Evolutionary conservation across 441 rosid genomes (phyloP).

Genomic region (Croton setiger): DNA sequence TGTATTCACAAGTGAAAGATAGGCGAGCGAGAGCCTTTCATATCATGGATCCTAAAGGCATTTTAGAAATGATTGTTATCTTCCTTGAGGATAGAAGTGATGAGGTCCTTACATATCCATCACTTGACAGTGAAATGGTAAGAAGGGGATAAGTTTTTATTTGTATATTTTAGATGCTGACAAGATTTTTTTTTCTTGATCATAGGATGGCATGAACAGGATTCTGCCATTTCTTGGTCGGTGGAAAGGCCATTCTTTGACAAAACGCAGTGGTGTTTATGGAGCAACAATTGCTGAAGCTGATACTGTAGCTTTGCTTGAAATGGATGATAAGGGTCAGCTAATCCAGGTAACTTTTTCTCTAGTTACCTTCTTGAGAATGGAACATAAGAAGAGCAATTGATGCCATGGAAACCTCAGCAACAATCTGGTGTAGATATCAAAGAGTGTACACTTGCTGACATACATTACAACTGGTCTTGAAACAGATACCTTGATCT

Average conservation of each 20-base stretch:
- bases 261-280: slow-evolving; percentile 86
- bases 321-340: slow-evolving; percentile 61
- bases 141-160: slow-evolving; percentile 11
- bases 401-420: neutral
- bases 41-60: slow-evolving; percentile 78
- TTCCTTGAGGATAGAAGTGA: slow-evolving; percentile 77
- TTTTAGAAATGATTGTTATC: slow-evolving; percentile 74
- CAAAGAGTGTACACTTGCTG: neutral
- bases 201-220: slow-evolving; percentile 45
- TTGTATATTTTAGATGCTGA: neutral
- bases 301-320: slow-evolving; percentile 48
- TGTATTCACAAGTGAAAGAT: slow-evolving; percentile 65
- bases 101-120: slow-evolving; percentile 39
- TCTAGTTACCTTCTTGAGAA: slow-evolving; percentile 9
- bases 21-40: slow-evolving; percentile 86
- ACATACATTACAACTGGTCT: neutral
- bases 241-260: slow-evolving; percentile 82
- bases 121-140: slow-evolving; percentile 43
- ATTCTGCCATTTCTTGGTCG: slow-evolving; percentile 72
- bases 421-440: neutral
- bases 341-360: slow-evolving; percentile 52
- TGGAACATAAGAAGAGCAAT: neutral
- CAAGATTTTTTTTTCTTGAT: slow-evolving; percentile 15
- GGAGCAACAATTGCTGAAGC: slow-evolving; percentile 82
- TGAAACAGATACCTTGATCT: neutral